A percentile compares a stretch with the other conserved stretches of the same genome.
Evolutionary conservation across 2,329 filamentous ascomycete genomes (phyloP).

Genomic region (Truncatella angustata): DNA sequence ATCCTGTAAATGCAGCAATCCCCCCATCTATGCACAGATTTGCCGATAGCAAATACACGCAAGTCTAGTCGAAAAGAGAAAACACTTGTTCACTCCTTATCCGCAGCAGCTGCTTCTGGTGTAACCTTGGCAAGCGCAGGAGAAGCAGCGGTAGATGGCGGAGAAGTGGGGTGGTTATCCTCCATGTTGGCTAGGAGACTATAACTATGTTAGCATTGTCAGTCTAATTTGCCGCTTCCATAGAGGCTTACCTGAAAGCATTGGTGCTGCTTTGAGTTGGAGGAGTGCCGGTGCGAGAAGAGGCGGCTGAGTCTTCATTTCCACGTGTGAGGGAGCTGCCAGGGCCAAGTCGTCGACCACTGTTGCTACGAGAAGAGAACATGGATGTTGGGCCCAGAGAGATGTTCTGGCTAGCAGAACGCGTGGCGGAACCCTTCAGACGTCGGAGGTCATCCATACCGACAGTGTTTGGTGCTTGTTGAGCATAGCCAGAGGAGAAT

Average conservation of each 20-base stretch:
- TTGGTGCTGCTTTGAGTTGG: constrained; percentile 76
- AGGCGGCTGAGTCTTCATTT: constrained; percentile 81
- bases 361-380: constrained; percentile 87
- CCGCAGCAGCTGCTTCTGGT: constrained; percentile 45
- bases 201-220: constrained; percentile 26
- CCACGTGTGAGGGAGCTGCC: constrained; percentile 70
- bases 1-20: constrained; percentile 42
- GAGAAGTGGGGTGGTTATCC: constrained; percentile 64
- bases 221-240: not conserved
- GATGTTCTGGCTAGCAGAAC: constrained; percentile 60
- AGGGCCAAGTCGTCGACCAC: constrained; percentile 77
- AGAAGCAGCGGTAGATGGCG: constrained; percentile 66
- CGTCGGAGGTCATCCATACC: constrained; percentile 89
- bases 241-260: constrained; percentile 78
- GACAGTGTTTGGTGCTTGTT: constrained; percentile 79
- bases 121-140: constrained; percentile 63
- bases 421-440: constrained; percentile 64
- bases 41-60: constrained; percentile 34
- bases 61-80: constrained; percentile 31
- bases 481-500: constrained; percentile 71
- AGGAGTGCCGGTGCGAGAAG: constrained; percentile 87
- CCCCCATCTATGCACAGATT: constrained; percentile 41
- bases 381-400: constrained; percentile 81
- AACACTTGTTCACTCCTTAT: constrained; percentile 49
- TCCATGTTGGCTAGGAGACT: constrained; percentile 61